Evolutionary conservation across 2,329 filamentous ascomycete species (phyloP), one percentile per base, ranked within the genome.

Genomic region (Talaromyces sp.): DNA sequence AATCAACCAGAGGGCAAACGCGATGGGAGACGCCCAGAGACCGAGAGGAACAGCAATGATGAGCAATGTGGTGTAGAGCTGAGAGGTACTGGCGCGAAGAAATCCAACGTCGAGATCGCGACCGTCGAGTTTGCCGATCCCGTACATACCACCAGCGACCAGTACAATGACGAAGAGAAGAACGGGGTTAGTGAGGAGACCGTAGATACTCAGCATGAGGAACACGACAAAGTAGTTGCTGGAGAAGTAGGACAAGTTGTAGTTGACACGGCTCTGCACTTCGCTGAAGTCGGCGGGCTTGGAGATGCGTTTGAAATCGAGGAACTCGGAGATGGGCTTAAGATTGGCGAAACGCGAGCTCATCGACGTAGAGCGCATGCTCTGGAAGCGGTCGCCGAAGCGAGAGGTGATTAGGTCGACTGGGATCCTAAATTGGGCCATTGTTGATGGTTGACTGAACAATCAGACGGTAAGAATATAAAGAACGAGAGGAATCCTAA

Each of bases 161-260:
- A 99, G 86, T 74, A 96, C 80, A 76, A 99, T 97, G 80, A 96
- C 93, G 77, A 98, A 97, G 67, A 97, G 87, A 61, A 99, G 86
- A 54, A 89, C 81, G 74, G 87, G 84, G 82, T 97, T 98, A 72
- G 92, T 95, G 74, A 99, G 85, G 74, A 99, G 82, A 74, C 91
- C 91, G 85, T 99, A 99, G 81, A 99, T 90, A 84, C 90, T 92
- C 75, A 99, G 89, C 89, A 99, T 96, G 73, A 91, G 84, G 77
- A 98, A 97, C 72, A 98, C 87, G 69, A 91, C 90, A 71, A 91
- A 90, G 86, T 99, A 99, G 84, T 99, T 99, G 89, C 92, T 97
- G 68, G 93, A 96, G 85, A 96, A 99, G 84, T 98, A 90, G 78
- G 90, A 88, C 70, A 99, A 83, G 81, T 99, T 99, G 89, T 97